Percentiles rank a stretch among this genome's conserved stretches.
Conservation (phyloP, 1,284 basidiomycete species). For the Ganoderma multipileum region DNA sequence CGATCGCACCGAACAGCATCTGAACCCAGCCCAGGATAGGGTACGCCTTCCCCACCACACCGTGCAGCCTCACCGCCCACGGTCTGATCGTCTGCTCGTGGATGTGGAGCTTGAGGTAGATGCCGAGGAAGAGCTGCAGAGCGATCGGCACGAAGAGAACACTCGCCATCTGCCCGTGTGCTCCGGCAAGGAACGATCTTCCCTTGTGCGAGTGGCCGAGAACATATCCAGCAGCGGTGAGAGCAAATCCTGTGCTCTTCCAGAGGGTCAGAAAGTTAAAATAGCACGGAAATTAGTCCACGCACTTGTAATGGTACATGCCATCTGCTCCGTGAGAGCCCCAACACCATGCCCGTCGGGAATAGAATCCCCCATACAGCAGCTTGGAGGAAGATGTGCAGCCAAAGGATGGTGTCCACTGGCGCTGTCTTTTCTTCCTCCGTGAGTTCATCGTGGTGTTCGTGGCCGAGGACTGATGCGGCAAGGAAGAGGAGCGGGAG, state of each 20-base stretch:
- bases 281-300: neutral
- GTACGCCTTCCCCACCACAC: conserved; percentile 85
- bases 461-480: conserved; percentile 52
- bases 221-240: conserved; percentile 76
- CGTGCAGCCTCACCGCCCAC: conserved; percentile 77
- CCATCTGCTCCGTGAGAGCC: conserved; percentile 80
- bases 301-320: conserved; percentile 85
- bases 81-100: conserved; percentile 82
- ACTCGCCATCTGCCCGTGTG: conserved; percentile 76
- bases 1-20: conserved; percentile 77
- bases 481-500: conserved; percentile 29
- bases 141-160: conserved; percentile 73
- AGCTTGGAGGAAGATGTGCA: conserved; percentile 81
- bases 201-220: conserved; percentile 87
- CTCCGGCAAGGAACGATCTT: conserved; percentile 71
- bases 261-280: neutral
- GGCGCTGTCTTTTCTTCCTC: conserved; percentile 75
- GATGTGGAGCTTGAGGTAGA: conserved; percentile 94
- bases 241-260: conserved; percentile 69
- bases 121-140: conserved; percentile 76
- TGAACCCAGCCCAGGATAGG: conserved; percentile 91
- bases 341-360: conserved; percentile 88
- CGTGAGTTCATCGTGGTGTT: conserved; percentile 63
- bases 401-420: conserved; percentile 78
- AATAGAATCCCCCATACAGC: conserved; percentile 85